Conservation (phyloP, 2,329 filamentous ascomycete genomes). For the Albophoma yamanashiensis region DNA sequence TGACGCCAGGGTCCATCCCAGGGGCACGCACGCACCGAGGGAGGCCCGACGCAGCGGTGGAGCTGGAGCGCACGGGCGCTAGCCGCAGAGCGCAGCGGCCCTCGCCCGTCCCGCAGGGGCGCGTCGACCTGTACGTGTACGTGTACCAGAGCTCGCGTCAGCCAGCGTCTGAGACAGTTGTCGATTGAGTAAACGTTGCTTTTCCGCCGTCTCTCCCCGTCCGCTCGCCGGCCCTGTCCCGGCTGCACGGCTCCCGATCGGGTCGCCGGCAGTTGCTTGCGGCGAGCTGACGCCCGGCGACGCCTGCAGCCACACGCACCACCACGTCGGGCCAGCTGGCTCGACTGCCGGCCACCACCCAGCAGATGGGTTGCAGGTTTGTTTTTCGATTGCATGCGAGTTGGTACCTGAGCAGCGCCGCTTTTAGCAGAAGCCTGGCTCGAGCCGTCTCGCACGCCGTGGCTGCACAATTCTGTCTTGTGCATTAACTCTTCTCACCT, state of each 20-base stretch:
- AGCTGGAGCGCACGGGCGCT: neutral
- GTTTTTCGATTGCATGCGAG: too few relatives aligned
- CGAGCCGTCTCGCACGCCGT: too few relatives aligned
- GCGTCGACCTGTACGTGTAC: too few relatives aligned
- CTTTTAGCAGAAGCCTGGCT: too few relatives aligned
- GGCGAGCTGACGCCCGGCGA: neutral
- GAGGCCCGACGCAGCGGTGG: neutral
- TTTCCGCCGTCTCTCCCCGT: neutral
- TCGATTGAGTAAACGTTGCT: neutral
- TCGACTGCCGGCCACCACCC: too few relatives aligned
- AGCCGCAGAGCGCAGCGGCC: neutral
- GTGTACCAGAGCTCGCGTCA: too few relatives aligned
- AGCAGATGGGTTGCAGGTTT: too few relatives aligned
- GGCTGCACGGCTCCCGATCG: neutral
- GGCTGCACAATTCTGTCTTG: too few relatives aligned
- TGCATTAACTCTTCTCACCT: too few relatives aligned
- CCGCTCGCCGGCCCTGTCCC: neutral
- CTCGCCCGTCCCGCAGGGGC: neutral
- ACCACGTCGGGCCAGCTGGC: neutral
- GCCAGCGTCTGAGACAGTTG: neutral
- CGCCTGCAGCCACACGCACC: neutral
- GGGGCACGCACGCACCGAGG: neutral
- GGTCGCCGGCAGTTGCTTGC: neutral
- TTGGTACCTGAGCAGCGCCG: too few relatives aligned
- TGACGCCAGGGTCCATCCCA: neutral